Evolutionary conservation across 345 rosid species (phyloP).

Genomic region (Rhizophora mangle): DNA sequence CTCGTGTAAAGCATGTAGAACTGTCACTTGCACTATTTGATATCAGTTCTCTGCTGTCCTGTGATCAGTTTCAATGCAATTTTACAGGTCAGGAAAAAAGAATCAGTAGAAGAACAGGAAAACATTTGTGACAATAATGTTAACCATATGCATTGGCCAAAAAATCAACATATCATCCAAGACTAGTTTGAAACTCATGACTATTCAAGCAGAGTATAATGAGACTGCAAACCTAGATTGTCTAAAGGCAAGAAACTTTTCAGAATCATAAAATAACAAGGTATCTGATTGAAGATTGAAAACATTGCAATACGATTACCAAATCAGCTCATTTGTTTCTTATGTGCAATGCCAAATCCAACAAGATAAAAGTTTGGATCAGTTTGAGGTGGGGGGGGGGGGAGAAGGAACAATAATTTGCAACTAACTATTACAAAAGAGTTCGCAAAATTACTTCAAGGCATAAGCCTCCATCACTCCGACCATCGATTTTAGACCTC

Average conservation of each 20-base stretch:
- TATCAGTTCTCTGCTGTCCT: conserved; percentile 89
- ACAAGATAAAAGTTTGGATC: background rate
- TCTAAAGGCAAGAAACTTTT: too few species aligned
- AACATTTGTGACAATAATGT: background rate
- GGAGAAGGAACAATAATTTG: conserved; percentile 3
- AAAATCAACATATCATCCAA: too few species aligned
- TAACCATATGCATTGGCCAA: too few species aligned
- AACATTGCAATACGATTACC: background rate
- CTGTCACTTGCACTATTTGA: conserved; percentile 80
- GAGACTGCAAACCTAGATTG: too few species aligned
- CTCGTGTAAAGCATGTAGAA: conserved; percentile 65
- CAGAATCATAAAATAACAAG: too few species aligned
- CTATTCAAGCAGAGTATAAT: too few species aligned
- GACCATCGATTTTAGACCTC: conserved; percentile 92
- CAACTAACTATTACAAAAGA: conserved; percentile 1
- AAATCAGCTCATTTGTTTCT: background rate
- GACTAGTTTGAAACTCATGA: too few species aligned
- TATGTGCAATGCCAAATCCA: background rate
- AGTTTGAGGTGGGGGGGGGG: background rate
- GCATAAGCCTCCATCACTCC: conserved; percentile 89
- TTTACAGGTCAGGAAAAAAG: conserved; percentile 8
- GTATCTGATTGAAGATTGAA: background rate
- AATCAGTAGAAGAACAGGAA: background rate
- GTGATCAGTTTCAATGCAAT: conserved; percentile 32
- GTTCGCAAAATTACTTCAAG: conserved; percentile 57